Base-by-base conservation (phyloP, 108 stramenopile species). In the Fragilariopsis cylindrus region DNA sequence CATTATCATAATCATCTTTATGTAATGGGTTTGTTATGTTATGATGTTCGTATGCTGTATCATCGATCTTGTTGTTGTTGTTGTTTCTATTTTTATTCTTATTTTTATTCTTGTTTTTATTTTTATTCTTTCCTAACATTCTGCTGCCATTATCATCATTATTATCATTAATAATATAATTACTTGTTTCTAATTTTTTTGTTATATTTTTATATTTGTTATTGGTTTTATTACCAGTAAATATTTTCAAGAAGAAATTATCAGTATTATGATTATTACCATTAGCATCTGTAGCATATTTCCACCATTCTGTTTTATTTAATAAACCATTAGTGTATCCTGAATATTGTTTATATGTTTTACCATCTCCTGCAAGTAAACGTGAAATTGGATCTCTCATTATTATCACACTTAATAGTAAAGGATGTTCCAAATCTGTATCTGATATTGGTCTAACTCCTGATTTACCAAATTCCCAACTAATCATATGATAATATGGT, bases 351-450 rank as follows among this genome's bases (percentile, higher is more conserved):
- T 66, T 13, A 15, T 11, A 40, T 13, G 9, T 66, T 13, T 3
- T 8, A 40, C 60, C 80, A 46, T 56, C 73, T 13, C 76, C 80
- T 15, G 81, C 67, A 7, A 81, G 48, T 39, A 84, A 72, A 55
- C 81, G 65, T 30, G 74, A 68, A 18, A 84, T 48, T 8, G 84
- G 84, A 78, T 84, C 45, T n/a, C 84, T 53, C 68, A 81, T 81
- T 1, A 84, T 72, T 45, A 81, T 71, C 50, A 84, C 62, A 18
- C 72, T 74, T 18, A 84, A 60, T 54, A 84, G 48, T 44, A 67
- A 21, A 9, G 71, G 71, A 67, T 79, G 70, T 53, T 84, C 77
- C 84, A 77, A 84, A 69, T 84, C 60, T 4, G 77, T 79, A 4
- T 44, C 19, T 19, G 71, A 63, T 9, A 9, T 41, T 44, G 7